Base-by-base conservation (phyloP, 441 rosid genomes). In the Euphorbia celastroides region DNA sequence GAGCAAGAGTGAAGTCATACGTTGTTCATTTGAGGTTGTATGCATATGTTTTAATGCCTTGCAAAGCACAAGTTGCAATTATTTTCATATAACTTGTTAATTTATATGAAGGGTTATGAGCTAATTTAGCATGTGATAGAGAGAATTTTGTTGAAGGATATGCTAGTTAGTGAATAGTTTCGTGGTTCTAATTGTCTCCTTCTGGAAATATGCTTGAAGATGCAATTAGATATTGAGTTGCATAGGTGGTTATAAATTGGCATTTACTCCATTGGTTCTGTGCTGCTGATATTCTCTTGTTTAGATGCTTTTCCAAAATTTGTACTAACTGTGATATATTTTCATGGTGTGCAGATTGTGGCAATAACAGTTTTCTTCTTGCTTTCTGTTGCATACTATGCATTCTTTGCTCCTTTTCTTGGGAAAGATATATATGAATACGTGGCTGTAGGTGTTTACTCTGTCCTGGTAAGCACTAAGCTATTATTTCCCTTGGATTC, bases 401-500 rank as follows among this genome's bases (percentile, higher is more conserved):
- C 96, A 52, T 93, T 93, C 84, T 89, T 93, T 72, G 97, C 99
- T 68, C 97, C 99, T 7, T 93, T 93, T 66, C 89, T 93, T 5
- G 86, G 97, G 69, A 88, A 83, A 66, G 81, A 80, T 71, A 71
- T 84, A 51, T 87, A 77, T 60, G 88, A 89, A 66, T 84, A 75
- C 70, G 78, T 80, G 44, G 93, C 95, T 54, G 44, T 78, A 67
- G 84, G 92, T 79, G 86, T 83, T 75, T 93, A 93, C 80, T 87
- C 97, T 19, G 69, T 82, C 74, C 65, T 86, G 89, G 99, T 91
- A 84, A 76, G 92, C 52, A 32, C 22, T 25, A 5, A 42, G 38
- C 27, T 23, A 22, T 20, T 22, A 23, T 22, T 60, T 42, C 19
- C 36, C 42, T 44, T 26, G 10, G 20, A 64, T 57, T 41, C 28